Evolutionary conservation across 768 basidiomycete species (phyloP).

Genomic region (Lanmaoa rubissima): DNA sequence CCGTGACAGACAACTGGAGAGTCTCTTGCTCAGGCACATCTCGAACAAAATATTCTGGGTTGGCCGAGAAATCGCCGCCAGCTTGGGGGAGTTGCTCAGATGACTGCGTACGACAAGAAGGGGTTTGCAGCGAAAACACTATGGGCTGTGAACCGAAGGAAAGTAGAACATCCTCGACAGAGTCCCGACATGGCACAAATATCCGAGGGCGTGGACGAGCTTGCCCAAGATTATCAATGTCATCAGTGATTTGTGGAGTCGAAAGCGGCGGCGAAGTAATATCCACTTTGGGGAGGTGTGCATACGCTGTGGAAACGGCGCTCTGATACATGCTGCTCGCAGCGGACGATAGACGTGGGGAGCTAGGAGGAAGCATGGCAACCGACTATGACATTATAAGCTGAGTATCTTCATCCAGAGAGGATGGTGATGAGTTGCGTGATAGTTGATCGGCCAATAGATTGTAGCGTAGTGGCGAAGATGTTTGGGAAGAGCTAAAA

Average conservation of each 20-base stretch:
- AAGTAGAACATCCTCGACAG: slow-evolving; percentile 47
- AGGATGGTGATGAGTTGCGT: slow-evolving; percentile 54
- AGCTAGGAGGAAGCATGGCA: slow-evolving; percentile 52
- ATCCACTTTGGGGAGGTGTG: background rate
- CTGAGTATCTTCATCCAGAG: slow-evolving; percentile 63
- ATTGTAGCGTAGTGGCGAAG: slow-evolving; percentile 5
- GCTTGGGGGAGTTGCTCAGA: slow-evolving; percentile 2
- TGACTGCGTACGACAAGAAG: slow-evolving; percentile 27
- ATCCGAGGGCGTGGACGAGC: slow-evolving; percentile 3
- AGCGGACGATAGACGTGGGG: slow-evolving; percentile 47
- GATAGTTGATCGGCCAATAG: slow-evolving; percentile 28
- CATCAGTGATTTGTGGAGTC: background rate
- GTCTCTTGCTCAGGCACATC: slow-evolving; percentile 27
- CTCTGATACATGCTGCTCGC: slow-evolving; percentile 79
- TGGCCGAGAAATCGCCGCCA: slow-evolving; percentile 3
- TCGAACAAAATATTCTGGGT: slow-evolving; percentile 3
- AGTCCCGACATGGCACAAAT: slow-evolving; percentile 8
- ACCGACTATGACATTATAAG: slow-evolving; percentile 76
- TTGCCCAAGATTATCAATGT: background rate
- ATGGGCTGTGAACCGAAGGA: slow-evolving; percentile 67
- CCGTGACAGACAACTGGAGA: slow-evolving; percentile 40
- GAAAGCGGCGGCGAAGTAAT: background rate
- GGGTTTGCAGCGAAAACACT: slow-evolving; percentile 51
- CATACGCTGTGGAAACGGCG: slow-evolving; percentile 46
- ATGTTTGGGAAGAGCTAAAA: slow-evolving; percentile 14